Conservation (phyloP, 768 basidiomycete species). For the Thelephora ganbajun region DNA sequence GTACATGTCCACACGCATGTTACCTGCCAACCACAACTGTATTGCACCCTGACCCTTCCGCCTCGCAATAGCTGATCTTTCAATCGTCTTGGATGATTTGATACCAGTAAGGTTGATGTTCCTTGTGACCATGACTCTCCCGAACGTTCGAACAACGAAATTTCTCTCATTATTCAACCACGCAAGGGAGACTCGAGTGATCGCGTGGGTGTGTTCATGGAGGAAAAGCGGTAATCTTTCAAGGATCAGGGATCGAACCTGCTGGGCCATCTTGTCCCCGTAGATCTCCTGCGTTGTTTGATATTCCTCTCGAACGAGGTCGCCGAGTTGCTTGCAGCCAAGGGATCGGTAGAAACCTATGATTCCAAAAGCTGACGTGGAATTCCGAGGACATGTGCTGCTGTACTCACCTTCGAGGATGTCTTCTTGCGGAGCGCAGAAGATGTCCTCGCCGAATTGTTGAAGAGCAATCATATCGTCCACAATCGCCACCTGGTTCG, state of each 20-base stretch:
- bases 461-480: constrained; percentile 78
- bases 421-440: constrained; percentile 80
- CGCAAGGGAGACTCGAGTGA: constrained; percentile 41
- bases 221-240: constrained; percentile 86
- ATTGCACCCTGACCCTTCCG: constrained; percentile 42
- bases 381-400: background rate
- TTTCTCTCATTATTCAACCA: constrained; percentile 55
- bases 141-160: constrained; percentile 57
- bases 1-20: constrained; percentile 74
- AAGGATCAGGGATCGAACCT: constrained; percentile 50
- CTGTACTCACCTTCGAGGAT: constrained; percentile 59
- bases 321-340: constrained; percentile 62
- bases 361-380: background rate
- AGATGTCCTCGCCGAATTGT: constrained; percentile 63
- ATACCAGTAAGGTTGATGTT: constrained; percentile 50
- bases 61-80: constrained; percentile 62
- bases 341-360: constrained; percentile 63
- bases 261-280: constrained; percentile 30
- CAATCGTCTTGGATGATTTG: constrained; percentile 49
- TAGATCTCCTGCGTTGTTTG: constrained; percentile 39
- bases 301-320: constrained; percentile 68
- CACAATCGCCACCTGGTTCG: constrained; percentile 64
- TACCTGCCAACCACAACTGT: constrained; percentile 65
- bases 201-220: constrained; percentile 70
- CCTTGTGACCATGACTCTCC: constrained; percentile 28